Conservation (phyloP, 441 rosid genomes). For the Gossypium schwendimanii region DNA sequence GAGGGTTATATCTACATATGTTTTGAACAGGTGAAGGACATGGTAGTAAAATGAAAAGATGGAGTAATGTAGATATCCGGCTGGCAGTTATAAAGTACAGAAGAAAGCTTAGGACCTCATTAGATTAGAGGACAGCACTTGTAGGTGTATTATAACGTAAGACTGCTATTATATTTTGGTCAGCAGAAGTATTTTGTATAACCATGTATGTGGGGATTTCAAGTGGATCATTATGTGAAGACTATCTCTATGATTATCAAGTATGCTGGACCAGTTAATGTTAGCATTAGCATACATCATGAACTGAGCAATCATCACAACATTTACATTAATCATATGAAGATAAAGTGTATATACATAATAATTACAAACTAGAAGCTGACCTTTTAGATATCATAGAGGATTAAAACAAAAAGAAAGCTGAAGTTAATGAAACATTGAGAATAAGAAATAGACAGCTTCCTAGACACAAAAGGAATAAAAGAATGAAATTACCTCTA, state of each 20-base stretch:
- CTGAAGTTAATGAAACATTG: not conserved
- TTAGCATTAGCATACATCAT: not conserved
- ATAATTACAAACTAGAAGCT: not conserved
- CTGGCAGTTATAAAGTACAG: no score
- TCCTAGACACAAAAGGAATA: not conserved
- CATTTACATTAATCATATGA: not conserved
- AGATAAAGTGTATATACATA: not conserved
- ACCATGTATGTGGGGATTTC: no score
- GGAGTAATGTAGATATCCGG: no score
- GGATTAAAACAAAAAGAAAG: not conserved
- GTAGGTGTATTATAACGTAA: not conserved
- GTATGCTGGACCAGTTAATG: not conserved
- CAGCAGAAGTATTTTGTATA: no score
- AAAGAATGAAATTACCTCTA: constrained; percentile 4
- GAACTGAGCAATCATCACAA: not conserved
- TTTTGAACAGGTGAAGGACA: no score
- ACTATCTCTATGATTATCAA: no score
- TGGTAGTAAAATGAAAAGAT: no score
- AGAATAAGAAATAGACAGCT: not conserved
- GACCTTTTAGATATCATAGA: not conserved
- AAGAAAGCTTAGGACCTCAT: no score
- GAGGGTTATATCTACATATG: no score
- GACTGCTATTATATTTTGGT: not conserved
- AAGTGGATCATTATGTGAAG: no score
- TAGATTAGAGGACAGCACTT: not conserved